Percentiles rank a stretch among this genome's conserved stretches.
phyloP scores from a whole-genome alignment of 805 yeast genomes.

The Ogataea populi-albae region DNA sequence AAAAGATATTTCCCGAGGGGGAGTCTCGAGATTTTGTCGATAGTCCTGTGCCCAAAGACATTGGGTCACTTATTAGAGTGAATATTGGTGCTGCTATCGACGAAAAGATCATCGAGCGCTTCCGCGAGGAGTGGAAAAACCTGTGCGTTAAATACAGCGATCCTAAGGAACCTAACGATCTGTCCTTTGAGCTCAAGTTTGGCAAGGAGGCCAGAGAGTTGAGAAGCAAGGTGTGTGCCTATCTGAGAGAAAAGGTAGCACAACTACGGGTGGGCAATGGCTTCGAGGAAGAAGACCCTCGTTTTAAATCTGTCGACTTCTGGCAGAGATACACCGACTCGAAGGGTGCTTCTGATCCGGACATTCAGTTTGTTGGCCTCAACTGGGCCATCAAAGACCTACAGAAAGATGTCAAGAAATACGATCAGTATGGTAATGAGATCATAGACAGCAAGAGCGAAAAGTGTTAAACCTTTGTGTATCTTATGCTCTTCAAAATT shows the following conservation, averaged over 20 bases:
- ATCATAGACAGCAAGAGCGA: constrained; percentile 15
- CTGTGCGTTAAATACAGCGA: constrained; percentile 56
- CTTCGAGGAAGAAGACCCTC: constrained; percentile 59
- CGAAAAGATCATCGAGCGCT: constrained; percentile 54
- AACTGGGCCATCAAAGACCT: constrained; percentile 80
- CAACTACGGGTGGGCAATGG: constrained; percentile 40
- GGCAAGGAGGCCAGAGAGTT: constrained; percentile 66
- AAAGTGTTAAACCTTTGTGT: constrained; percentile 6
- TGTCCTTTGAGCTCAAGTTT: constrained; percentile 56
- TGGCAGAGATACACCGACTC: constrained; percentile 68
- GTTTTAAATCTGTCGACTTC: constrained; percentile 65
- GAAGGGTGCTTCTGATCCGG: constrained; percentile 68
- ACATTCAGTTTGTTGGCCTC: constrained; percentile 67
- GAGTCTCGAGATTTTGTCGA: constrained; percentile 53
- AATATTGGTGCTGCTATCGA: constrained; percentile 70
- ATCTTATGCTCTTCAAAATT: neutral
- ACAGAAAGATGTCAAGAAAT: constrained; percentile 42
- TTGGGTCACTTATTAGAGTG: constrained; percentile 66
- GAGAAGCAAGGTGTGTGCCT: constrained; percentile 68
- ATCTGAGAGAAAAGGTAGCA: constrained; percentile 60
- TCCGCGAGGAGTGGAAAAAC: constrained; percentile 67
- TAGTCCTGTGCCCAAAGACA: constrained; percentile 57
- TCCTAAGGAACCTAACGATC: constrained; percentile 50
- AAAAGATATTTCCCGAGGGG: constrained; percentile 79
- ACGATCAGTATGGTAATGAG: constrained; percentile 33